Evolutionary conservation across 345 rosid genomes (phyloP).

Genomic region (Eucalyptus marginata): DNA sequence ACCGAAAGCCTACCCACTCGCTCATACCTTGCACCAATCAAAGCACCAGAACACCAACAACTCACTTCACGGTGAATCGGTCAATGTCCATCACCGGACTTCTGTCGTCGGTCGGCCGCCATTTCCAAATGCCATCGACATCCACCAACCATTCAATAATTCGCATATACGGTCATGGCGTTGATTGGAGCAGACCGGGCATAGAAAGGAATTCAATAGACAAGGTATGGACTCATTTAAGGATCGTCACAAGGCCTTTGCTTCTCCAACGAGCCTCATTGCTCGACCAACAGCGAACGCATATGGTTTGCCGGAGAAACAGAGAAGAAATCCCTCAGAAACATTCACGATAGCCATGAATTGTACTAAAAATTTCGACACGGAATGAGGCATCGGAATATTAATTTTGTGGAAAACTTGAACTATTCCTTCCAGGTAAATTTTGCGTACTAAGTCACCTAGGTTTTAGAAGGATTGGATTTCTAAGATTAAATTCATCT

Average conservation of each 20-base stretch:
- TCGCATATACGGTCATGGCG: neutral
- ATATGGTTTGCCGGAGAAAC: neutral
- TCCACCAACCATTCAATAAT: neutral
- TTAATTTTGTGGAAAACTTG: neutral
- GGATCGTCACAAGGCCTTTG: neutral
- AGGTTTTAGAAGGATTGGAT: neutral
- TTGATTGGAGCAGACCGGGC: neutral
- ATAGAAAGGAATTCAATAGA: neutral
- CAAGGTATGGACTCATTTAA: neutral
- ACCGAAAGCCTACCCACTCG: too few species aligned
- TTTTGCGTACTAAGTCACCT: neutral
- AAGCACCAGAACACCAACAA: neutral
- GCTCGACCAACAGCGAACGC: neutral
- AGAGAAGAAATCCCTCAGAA: neutral
- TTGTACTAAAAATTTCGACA: fast-evolving
- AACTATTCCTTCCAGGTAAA: neutral
- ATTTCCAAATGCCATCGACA: neutral
- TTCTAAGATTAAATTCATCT: neutral
- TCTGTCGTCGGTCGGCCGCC: neutral
- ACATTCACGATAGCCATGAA: neutral
- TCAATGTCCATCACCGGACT: neutral
- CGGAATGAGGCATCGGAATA: neutral
- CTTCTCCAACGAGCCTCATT: neutral
- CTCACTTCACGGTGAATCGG: fast-evolving
- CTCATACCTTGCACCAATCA: neutral